Base-by-base conservation (phyloP, 2,329 filamentous ascomycete species). In the Monilinia fructicola region DNA sequence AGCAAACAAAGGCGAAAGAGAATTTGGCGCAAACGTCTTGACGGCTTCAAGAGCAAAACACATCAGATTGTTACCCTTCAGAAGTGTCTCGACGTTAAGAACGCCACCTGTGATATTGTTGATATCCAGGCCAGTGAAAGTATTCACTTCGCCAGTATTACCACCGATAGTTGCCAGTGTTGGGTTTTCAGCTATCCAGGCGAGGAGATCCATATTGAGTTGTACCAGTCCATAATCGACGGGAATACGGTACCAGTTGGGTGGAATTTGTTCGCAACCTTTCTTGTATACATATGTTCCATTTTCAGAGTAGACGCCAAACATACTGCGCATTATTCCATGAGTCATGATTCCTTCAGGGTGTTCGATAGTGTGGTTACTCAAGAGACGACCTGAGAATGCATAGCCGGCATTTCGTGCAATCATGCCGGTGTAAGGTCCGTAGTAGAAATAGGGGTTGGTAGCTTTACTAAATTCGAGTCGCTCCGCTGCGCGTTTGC, bases 51-150 rank as follows among this genome's bases (percentile, higher is more conserved):
- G 75, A 10, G 71, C 77, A 66, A 81, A 80, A 70, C 82, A 84
- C 18, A 79, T 54, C 10, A 79, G 71, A 69, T 85, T 83, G 75
- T 84, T 83, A 14, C 79, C 81, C 66, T 84, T 67, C 0, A 80
- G 69, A 0, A 84, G 73, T 23, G 74, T 79, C 11, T 74, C 68
- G 2, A 75, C 71, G 69, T 82, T 84, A 67, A 80, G 78, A 0
- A 83, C 72, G 56, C 81, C 81, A 28, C 79, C 78, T 5, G 81
- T 80, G 14, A 83, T 44, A 64, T 83, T 74, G 1, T 69, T 67
- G 1, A 81, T 52, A 69, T 81, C 74, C 54, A 85, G 70, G 6
- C 82, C 82, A 5, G 79, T 76, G 71, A 84, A 86, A 23, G 78
- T 81, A 75, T 86, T 81, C 10, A 64, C 61, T 7, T 23, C 26